phyloP scores from a whole-genome alignment of 352 stramenopile species.

The Saprolegnia parasitica region DNA sequence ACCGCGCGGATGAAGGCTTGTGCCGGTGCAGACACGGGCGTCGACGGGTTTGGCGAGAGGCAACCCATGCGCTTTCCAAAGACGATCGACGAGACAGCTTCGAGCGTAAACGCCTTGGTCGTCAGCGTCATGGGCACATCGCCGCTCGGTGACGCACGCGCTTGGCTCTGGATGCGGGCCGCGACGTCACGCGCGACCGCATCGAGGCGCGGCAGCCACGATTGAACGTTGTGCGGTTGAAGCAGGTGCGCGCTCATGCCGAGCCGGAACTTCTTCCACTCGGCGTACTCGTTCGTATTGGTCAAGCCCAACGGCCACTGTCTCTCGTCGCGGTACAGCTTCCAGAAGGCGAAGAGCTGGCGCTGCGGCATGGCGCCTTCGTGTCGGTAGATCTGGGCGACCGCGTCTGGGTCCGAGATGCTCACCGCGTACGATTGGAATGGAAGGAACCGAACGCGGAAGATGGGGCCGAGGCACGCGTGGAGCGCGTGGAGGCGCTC shows the following conservation, averaged over 20 bases:
- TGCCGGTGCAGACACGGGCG: not conserved
- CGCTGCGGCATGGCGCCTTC: not conserved
- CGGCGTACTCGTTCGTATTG: not conserved
- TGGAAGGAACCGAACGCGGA: not conserved
- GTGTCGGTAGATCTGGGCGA: not conserved
- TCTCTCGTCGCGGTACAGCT: not conserved
- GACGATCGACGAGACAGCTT: not conserved
- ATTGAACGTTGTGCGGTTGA: not conserved
- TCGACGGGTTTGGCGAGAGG: not conserved
- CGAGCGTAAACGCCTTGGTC: not conserved
- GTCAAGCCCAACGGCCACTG: not conserved
- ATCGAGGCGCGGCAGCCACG: not conserved
- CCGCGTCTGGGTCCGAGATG: not conserved
- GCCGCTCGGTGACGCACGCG: not conserved
- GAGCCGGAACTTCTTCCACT: not conserved
- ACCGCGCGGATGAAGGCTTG: not conserved
- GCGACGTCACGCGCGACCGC: not conserved
- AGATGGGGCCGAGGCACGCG: not conserved
- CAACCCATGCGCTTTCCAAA: conserved; percentile 16
- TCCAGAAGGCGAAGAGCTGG: not conserved
- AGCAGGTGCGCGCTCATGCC: not conserved
- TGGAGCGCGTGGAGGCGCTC: not conserved
- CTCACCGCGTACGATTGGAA: not conserved
- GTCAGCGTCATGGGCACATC: not conserved
- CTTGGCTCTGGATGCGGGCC: not conserved